phyloP scores from a whole-genome alignment of 2,329 filamentous ascomycete species.

The Hysterium pulicare region DNA sequence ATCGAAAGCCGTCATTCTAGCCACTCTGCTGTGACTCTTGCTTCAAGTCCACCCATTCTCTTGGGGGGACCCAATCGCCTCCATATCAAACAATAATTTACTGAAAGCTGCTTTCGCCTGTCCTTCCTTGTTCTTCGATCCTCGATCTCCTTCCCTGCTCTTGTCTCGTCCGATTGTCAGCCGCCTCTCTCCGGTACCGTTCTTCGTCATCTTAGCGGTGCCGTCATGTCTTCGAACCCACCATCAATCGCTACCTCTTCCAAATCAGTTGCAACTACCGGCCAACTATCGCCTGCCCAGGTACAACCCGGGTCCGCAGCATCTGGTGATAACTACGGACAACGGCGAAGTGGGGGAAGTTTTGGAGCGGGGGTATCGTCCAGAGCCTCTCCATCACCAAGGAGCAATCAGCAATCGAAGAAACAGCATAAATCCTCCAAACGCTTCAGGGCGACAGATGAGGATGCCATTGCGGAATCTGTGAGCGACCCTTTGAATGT shows the following conservation, averaged over 20 bases:
- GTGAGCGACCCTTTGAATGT: constrained; percentile 48
- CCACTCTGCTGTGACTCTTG: constrained; percentile 18
- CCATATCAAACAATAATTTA: constrained; percentile 12
- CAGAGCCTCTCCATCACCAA: constrained; percentile 49
- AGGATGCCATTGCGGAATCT: constrained; percentile 82
- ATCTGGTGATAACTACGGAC: constrained; percentile 41
- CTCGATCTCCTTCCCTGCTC: neutral
- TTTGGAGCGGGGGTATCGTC: constrained; percentile 37
- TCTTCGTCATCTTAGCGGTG: constrained; percentile 21
- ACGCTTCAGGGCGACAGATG: constrained; percentile 69
- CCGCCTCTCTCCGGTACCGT: too few species aligned
- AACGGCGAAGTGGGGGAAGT: constrained; percentile 41
- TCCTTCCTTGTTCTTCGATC: constrained; percentile 6
- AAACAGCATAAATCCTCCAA: constrained; percentile 83
- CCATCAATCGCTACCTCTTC: constrained; percentile 38
- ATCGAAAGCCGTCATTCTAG: constrained; percentile 3
- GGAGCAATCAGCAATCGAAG: constrained; percentile 72
- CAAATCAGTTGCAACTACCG: constrained; percentile 38
- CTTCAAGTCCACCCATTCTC: constrained; percentile 25
- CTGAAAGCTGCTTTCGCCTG: neutral
- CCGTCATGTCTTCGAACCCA: constrained; percentile 45
- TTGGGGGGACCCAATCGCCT: constrained; percentile 21
- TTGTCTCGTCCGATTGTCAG: constrained; percentile 2
- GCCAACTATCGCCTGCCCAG: constrained; percentile 41
- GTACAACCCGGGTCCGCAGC: constrained; percentile 43